phyloP scores from a whole-genome alignment of 768 basidiomycete genomes.

The Lactifluus volemus region DNA sequence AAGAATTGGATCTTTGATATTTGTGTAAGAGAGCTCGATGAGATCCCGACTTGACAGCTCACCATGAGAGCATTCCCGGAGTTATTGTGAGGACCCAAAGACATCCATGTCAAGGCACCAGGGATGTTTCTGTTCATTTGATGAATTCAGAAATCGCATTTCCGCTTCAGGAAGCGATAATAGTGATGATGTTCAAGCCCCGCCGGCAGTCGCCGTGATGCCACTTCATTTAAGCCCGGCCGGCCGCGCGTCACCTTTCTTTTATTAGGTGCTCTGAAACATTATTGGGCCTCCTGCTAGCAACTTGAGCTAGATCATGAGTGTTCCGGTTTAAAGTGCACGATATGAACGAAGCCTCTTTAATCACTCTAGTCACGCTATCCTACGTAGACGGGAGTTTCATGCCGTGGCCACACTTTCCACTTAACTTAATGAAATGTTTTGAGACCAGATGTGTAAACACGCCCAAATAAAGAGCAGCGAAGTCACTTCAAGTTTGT shows the following conservation, averaged over 20 bases:
- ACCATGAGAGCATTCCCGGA: constrained; percentile 63
- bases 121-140: neutral
- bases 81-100: constrained; percentile 41
- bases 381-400: constrained; percentile 75
- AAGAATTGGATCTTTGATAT: constrained; percentile 64
- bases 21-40: neutral
- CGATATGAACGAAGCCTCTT: constrained; percentile 48
- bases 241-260: constrained; percentile 20
- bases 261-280: constrained; percentile 38
- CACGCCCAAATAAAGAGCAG: neutral
- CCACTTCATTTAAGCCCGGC: constrained; percentile 10
- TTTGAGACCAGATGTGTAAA: neutral
- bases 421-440: too few species aligned
- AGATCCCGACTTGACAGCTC: neutral
- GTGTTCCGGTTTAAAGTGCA: constrained; percentile 36
- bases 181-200: constrained; percentile 21
- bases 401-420: constrained; percentile 67
- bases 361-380: constrained; percentile 78
- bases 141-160: neutral
- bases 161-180: too few species aligned
- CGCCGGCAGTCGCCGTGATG: constrained; percentile 13
- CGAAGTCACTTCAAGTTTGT: neutral
- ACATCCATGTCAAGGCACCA: constrained; percentile 51
- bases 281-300: constrained; percentile 41
- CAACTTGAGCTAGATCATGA: constrained; percentile 48